A percentile compares a stretch with the other conserved stretches of the same genome.
Evolutionary conservation across 2,329 filamentous ascomycete genomes (phyloP).

Genomic region (Rugonectria rugulosa): DNA sequence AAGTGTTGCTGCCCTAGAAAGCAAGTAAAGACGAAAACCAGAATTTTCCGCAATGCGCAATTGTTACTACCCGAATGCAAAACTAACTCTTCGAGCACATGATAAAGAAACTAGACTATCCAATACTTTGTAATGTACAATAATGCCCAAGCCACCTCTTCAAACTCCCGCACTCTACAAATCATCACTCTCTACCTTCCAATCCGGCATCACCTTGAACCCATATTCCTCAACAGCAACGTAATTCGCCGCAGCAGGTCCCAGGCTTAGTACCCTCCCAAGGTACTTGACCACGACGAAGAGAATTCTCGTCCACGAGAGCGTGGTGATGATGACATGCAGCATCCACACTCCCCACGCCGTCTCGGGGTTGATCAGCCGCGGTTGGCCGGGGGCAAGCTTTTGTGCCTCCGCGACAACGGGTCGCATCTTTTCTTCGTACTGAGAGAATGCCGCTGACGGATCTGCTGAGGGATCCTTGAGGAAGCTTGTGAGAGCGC

Average conservation of each 20-base stretch:
- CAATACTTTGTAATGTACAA: no score
- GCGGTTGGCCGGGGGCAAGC: slow-evolving; percentile 38
- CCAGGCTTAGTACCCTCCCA: neutral
- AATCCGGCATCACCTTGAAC: neutral
- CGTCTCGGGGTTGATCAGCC: slow-evolving; percentile 38
- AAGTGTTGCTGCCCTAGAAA: no score
- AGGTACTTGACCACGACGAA: neutral
- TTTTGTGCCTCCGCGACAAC: slow-evolving; percentile 50
- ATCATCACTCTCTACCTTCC: no score
- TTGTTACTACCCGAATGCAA: no score
- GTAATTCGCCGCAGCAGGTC: neutral
- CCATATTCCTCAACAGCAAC: neutral
- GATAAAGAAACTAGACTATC: no score
- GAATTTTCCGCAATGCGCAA: no score
- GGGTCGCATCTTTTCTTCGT: slow-evolving; percentile 51
- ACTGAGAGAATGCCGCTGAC: slow-evolving; percentile 30
- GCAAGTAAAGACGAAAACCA: no score
- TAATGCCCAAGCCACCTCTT: no score
- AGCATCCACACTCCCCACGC: slow-evolving; percentile 37
- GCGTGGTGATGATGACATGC: slow-evolving; percentile 8
- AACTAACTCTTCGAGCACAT: no score
- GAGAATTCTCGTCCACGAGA: neutral
- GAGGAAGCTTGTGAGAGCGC: slow-evolving; percentile 46
- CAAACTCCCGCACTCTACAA: no score
- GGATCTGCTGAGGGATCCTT: slow-evolving; percentile 36